A percentile compares a stretch with the other conserved stretches of the same genome.
These are phyloP conservation scores for Colletotrichum sp. DNA, from an alignment of 2,329 filamentous ascomycete species.

Conservation along the genomic window DNA sequence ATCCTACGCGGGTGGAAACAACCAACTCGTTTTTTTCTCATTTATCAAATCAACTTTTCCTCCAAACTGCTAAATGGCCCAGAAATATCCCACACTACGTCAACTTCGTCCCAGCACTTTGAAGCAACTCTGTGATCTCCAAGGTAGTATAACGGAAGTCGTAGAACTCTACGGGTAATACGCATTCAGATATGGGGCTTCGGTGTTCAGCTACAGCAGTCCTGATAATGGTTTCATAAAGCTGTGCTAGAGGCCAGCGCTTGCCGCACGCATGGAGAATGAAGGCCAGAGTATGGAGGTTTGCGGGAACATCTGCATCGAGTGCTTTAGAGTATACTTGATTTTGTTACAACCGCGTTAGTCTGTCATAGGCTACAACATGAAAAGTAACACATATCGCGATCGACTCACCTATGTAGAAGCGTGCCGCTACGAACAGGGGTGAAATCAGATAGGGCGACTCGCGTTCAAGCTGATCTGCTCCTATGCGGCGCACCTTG, in stretches of 20 bases:
- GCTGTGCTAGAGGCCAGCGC: background rate
- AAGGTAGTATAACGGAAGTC: background rate
- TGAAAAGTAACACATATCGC: too few relatives aligned
- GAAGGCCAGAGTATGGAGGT: background rate
- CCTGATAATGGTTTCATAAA: background rate
- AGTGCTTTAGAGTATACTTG: background rate
- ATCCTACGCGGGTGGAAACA: background rate
- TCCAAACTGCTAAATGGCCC: background rate
- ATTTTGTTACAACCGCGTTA: background rate
- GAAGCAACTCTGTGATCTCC: background rate
- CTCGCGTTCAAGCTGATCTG: background rate
- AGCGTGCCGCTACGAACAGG: background rate
- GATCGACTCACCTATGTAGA: background rate
- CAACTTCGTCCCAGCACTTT: background rate
- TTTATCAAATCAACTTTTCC: accelerated
- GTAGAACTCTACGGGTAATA: background rate
- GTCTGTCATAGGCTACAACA: background rate
- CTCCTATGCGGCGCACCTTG: background rate
- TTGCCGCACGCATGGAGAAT: background rate
- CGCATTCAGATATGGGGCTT: background rate
- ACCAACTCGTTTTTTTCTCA: accelerated
- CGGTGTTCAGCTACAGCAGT: background rate
- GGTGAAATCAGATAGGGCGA: background rate
- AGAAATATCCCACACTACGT: background rate
- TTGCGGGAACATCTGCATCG: background rate